Percentiles rank a stretch among this genome's conserved stretches.
Evolutionary conservation across 2,329 filamentous ascomycete genomes (phyloP).

Genomic region (Escovopsis sp.): DNA sequence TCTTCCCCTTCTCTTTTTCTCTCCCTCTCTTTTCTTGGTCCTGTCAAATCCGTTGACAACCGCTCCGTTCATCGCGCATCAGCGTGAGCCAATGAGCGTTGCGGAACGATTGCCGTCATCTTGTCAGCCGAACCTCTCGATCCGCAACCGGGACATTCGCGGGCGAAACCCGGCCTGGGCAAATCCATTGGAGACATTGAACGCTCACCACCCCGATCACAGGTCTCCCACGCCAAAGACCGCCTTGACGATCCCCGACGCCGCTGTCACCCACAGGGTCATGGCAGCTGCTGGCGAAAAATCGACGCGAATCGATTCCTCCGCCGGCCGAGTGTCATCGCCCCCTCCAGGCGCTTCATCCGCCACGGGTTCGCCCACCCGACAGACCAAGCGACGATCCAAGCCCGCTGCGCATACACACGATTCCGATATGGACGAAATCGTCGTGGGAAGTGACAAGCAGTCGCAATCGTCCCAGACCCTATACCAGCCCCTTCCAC

Average conservation of each 20-base stretch:
- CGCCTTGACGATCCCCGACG: conserved; percentile 1
- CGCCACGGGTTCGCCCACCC: conserved; percentile 31
- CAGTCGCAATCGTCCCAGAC: conserved; percentile 4
- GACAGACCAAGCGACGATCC: conserved; percentile 14
- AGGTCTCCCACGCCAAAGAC: no score
- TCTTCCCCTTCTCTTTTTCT: background rate
- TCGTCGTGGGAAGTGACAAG: conserved; percentile 28
- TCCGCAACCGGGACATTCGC: no score
- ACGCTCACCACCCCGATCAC: background rate
- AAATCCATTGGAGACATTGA: no score
- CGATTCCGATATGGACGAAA: conserved; percentile 30
- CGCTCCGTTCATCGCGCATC: no score
- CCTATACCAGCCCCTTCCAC: conserved; percentile 12
- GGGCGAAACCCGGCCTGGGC: no score
- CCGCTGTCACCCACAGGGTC: conserved; percentile 5
- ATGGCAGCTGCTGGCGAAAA: conserved; percentile 17
- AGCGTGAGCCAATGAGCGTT: no score
- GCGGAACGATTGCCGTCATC: no score
- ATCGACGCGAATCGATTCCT: conserved; percentile 29
- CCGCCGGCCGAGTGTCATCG: conserved; percentile 34
- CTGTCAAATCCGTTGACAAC: no score
- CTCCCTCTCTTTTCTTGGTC: no score
- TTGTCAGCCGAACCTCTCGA: no score
- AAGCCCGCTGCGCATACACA: conserved; percentile 11
- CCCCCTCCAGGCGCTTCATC: conserved; percentile 35